Evolutionary conservation across 1,284 basidiomycete genomes (phyloP).

Genomic region (Tremellales sp.): DNA sequence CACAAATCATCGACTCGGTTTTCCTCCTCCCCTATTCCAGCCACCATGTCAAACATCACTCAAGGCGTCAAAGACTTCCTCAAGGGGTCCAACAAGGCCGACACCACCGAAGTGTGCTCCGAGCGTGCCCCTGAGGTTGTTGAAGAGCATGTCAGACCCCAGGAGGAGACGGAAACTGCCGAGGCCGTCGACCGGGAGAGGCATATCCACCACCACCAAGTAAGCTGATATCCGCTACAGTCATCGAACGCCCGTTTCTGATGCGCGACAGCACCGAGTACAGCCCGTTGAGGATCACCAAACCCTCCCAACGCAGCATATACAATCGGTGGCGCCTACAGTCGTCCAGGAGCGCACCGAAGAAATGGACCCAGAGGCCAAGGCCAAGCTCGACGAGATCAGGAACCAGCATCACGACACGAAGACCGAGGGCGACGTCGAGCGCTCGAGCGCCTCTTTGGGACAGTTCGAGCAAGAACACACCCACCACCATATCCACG

Average conservation of each 20-base stretch:
- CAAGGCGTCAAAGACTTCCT: constrained; percentile 38
- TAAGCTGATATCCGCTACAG: constrained; percentile 11
- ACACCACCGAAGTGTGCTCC: constrained; percentile 45
- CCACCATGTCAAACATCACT: constrained; percentile 28
- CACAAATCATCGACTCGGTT: constrained; percentile 3
- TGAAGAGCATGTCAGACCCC: constrained; percentile 39
- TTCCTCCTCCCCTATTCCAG: constrained; percentile 2
- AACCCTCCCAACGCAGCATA: constrained; percentile 37
- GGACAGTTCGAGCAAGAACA: constrained; percentile 41
- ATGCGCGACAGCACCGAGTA: constrained; percentile 48
- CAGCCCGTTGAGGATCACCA: constrained; percentile 43
- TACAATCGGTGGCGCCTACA: constrained; percentile 31
- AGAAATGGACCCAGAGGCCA: constrained; percentile 47
- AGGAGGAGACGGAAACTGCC: constrained; percentile 38
- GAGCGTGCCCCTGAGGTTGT: constrained; percentile 43
- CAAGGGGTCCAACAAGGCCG: constrained; percentile 23
- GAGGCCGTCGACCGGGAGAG: constrained; percentile 46
- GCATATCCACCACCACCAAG: constrained; percentile 44
- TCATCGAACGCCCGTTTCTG: too few relatives aligned
- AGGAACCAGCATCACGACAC: constrained; percentile 32
- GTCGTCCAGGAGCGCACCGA: constrained; percentile 43
- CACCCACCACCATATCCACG: constrained; percentile 48
- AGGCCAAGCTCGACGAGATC: constrained; percentile 43
- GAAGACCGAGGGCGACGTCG: constrained; percentile 24
- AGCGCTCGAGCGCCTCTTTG: constrained; percentile 26